These are phyloP conservation scores for Corniculantispora saksenae DNA, from an alignment of 2,329 filamentous ascomycete species.

Conservation along the genomic window DNA sequence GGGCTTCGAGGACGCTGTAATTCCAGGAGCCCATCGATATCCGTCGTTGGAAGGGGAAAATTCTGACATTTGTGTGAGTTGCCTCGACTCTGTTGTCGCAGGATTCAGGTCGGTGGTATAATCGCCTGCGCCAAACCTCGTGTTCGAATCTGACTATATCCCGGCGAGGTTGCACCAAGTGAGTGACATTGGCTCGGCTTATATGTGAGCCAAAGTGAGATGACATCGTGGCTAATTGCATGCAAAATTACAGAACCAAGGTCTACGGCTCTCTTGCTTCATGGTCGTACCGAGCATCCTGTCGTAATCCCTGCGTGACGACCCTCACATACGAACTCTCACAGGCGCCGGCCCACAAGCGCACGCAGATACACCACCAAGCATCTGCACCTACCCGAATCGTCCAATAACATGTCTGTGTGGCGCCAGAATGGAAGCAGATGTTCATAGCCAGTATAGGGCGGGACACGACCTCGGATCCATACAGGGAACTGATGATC, in stretches of 20 bases:
- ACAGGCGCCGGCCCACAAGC: constrained; percentile 2
- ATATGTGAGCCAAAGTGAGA: constrained; percentile 16
- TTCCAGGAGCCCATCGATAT: constrained; percentile 8
- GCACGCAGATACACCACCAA: not conserved
- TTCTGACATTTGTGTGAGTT: not conserved
- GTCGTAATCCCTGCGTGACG: constrained; percentile 6
- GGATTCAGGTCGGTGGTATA: not conserved
- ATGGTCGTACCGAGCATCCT: constrained; percentile 1
- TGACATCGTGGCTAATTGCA: constrained; percentile 2
- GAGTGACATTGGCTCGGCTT: constrained; percentile 18
- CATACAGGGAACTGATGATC: not conserved
- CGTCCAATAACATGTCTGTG: constrained; percentile 6
- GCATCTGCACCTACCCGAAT: constrained; percentile 10
- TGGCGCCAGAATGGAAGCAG: constrained; percentile 14
- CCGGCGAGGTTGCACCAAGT: constrained; percentile 12
- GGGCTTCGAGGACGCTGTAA: constrained; percentile 17
- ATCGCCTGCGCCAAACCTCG: not conserved
- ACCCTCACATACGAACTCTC: constrained; percentile 14
- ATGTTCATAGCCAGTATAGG: constrained; percentile 13
- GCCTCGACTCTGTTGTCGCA: not conserved
- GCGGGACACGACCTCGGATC: not conserved
- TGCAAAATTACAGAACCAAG: not conserved
- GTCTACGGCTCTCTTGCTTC: not conserved
- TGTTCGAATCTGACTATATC: constrained; percentile 7
- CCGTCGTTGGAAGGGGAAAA: not conserved